Evolutionary conservation across 352 stramenopile species (phyloP).

Genomic region (Sclerospora graminicola): DNA sequence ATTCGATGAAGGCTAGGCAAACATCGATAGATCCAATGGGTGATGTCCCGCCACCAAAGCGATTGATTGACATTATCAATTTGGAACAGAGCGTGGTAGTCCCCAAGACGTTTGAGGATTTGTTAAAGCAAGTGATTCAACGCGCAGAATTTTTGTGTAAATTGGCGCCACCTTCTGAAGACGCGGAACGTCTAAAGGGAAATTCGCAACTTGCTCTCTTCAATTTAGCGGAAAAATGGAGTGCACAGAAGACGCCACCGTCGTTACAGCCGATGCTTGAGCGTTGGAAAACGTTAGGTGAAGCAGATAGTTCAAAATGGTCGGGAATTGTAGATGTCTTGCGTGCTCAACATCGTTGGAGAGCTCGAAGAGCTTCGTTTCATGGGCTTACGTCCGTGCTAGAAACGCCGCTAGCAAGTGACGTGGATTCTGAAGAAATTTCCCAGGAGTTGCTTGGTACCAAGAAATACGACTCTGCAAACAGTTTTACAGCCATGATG

Average conservation of each 20-base stretch:
- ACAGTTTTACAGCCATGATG: conserved; percentile 68
- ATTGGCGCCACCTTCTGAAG: conserved; percentile 62
- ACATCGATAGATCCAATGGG: background rate
- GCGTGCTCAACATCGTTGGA: conserved; percentile 58
- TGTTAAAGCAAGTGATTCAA: conserved; percentile 55
- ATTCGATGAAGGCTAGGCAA: background rate
- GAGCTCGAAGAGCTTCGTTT: conserved; percentile 43
- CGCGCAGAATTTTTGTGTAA: conserved; percentile 67
- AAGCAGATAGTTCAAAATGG: conserved; percentile 79
- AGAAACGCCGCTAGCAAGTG: conserved; percentile 1
- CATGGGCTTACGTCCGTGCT: conserved; percentile 7
- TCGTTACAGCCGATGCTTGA: conserved; percentile 82
- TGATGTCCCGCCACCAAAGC: background rate
- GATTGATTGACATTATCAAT: conserved; percentile 20
- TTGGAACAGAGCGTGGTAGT: conserved; percentile 53
- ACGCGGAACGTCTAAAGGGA: conserved; percentile 42
- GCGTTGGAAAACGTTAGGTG: conserved; percentile 63
- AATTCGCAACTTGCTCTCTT: conserved; percentile 69
- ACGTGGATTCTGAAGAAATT: conserved; percentile 8
- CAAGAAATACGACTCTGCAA: conserved; percentile 40
- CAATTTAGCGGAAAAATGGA: conserved; percentile 84
- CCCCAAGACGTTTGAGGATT: conserved; percentile 55
- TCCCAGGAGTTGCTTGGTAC: conserved; percentile 14
- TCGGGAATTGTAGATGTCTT: conserved; percentile 77
- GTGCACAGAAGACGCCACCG: conserved; percentile 65